phyloP scores from a whole-genome alignment of 225 moss, liverwort and hornwort species.

The Anthoceros angustus region DNA sequence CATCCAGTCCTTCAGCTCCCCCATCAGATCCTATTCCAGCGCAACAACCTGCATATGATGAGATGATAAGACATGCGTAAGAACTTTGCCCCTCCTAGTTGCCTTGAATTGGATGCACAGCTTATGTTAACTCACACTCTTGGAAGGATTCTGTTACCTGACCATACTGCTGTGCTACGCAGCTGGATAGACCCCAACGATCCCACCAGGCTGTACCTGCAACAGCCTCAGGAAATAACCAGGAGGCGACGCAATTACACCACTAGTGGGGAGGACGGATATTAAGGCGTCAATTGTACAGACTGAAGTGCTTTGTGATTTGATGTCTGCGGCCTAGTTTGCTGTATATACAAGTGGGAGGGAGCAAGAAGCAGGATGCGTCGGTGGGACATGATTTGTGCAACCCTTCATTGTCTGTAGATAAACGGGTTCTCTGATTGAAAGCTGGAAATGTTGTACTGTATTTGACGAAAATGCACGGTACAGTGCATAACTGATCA shows the following conservation, averaged over 20 bases:
- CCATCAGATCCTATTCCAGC: conserved; percentile 64
- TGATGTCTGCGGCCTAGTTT: no score
- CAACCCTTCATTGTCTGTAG: no score
- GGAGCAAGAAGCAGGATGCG: no score
- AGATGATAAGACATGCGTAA: conserved; percentile 96
- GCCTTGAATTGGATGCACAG: not conserved
- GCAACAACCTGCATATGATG: conserved; percentile 55
- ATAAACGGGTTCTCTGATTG: no score
- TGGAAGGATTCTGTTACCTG: not conserved
- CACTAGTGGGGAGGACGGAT: conserved; percentile 25
- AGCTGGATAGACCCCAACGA: conserved; percentile 97
- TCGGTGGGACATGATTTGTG: no score
- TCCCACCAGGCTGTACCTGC: conserved; percentile 77
- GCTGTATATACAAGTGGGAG: no score
- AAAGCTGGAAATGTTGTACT: no score
- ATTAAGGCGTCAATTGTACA: conserved; percentile 30
- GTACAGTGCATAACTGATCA: no score
- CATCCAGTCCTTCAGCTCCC: conserved; percentile 43
- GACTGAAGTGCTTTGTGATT: conserved; percentile 2
- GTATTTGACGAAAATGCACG: no score
- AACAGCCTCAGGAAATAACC: conserved; percentile 72
- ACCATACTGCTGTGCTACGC: conserved; percentile 15
- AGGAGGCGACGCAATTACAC: conserved; percentile 79
- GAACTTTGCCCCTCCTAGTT: conserved; percentile 12
- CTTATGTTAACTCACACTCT: not conserved